Base-by-base conservation (phyloP, 768 basidiomycete genomes). In the Boletus fagicola region DNA sequence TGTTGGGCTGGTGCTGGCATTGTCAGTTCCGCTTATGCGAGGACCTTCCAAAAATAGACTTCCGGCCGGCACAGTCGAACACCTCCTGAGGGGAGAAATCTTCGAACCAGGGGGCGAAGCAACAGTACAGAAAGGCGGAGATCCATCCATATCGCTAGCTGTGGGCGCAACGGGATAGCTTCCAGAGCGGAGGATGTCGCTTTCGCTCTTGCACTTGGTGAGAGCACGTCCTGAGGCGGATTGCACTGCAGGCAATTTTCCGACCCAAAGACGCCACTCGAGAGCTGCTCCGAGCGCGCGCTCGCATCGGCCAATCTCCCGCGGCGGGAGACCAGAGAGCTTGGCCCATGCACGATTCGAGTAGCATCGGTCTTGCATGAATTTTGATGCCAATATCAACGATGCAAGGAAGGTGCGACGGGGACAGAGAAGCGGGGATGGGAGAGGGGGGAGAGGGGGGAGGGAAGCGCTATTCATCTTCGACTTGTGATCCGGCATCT, bases 291-390 rank as follows among this genome's bases (percentile, higher is more conserved):
- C 90, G 42, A 98, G 83, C 1, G 90, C 90, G 24, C 90, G 84
- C 72, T 98, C 95, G 67, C 92, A 94, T 18, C 85, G 83, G 39
- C 91, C 86, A 51, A 98, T 90, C 76, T 98, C 94, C 42, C 85
- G 76, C 5, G 92, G 85, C 0, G 87, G 84, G 3, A 98, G 80
- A 18, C 94, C 93, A n/a, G 90, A 90, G 7, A 98, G 81, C 66
- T 94, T 94, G 1, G 91, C 90, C 95, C 95, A 97, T 18, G 94
- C 94, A 28, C 86, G 84, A 70, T 97, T 96, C 15, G 92, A 94
- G 65, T 95, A 97, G 43, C 90, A 92, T 50, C 91, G 87, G 66
- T 98, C 94, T 75, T 95, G 93, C 59, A 90, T 85, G 68, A 95
- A 95, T 65, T 98, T 98, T 16, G 90, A 88, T 0, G 94, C 95